Base-by-base conservation (phyloP, 2,329 filamentous ascomycete genomes). In the Penicillium digitatum region DNA sequence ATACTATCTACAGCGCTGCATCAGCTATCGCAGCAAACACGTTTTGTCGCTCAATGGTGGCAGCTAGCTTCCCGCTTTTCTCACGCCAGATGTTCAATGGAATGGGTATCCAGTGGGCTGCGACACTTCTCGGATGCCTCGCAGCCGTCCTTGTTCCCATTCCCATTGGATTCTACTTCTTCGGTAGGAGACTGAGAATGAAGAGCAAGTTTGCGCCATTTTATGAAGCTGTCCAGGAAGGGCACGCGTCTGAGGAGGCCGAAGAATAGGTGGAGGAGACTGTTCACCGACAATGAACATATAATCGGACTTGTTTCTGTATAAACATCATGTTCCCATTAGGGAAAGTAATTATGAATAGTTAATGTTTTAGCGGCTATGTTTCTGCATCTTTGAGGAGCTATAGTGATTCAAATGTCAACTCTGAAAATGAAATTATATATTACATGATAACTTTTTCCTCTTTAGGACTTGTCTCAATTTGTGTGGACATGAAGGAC, bases 1-100 rank as follows among this genome's bases (percentile, higher is more conserved):
- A 18, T 39, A 32, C 27, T 31, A 31, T 46, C 38, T 43, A 29
- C 5, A 71, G 67, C 58, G 79, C 80, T 14, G 79, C 80, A 11
- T 79, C 77, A 1, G 80, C 80, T 16, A 79, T 82, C 37, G 80
- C 81, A 9, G 81, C 79, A 6, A 82, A 82, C 58, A 82, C 80
- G 0, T 79, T 82, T 64, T 72, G 81, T 61, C 73, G 80, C 18
- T 79, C 75, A 9, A 66, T 81, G 22, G 77, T 76, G 35, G 80
- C 78, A 20, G 78, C 77, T 24, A 72, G 73, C 3, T 82, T 82
- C 63, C 81, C 81, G 0, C 74, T 83, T 0, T 83, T 83, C 62
- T 78, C 79, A 0, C 78, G 75, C 0, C 79, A 82, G 60, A 82
- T 83, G 81, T 81, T 81, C 60, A 56, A 81, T 3, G 52, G 44